Percentiles rank a stretch among this genome's conserved stretches.
Conservation (phyloP, 495 filamentous ascomycete genomes). For the Penicillium lagena region DNA sequence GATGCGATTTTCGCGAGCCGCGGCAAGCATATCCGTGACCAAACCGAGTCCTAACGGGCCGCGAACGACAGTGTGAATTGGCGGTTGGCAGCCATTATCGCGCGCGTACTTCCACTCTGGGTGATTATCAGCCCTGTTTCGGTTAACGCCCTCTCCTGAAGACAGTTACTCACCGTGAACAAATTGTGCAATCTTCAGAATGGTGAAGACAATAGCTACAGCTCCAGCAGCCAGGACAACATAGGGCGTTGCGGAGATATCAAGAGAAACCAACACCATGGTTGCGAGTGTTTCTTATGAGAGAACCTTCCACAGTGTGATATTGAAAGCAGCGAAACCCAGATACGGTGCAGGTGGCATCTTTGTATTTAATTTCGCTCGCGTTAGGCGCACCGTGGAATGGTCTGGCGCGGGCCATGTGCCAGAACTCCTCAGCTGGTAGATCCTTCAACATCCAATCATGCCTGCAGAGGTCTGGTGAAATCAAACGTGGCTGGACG, state of each 20-base stretch:
- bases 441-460: too few species aligned
- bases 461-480: too few species aligned
- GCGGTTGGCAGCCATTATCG: constrained; percentile 3
- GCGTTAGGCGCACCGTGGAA: too few species aligned
- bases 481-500: too few species aligned
- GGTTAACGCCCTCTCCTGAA: neutral
- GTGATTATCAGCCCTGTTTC: neutral
- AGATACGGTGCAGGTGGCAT: neutral
- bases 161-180: neutral
- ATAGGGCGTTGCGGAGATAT: neutral
- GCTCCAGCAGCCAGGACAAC: neutral
- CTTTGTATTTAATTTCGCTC: neutral
- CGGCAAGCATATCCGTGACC: neutral
- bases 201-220: neutral
- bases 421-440: too few species aligned
- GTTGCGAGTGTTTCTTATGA: neutral
- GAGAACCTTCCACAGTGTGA: too few species aligned
- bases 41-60: constrained; percentile 1
- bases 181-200: neutral
- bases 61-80: neutral
- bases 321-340: too few species aligned
- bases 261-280: neutral
- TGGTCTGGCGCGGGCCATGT: too few species aligned
- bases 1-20: constrained; percentile 1
- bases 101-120: constrained; percentile 6